Base-by-base conservation (phyloP, 768 basidiomycete species). In the Boletus rubescentipes region DNA sequence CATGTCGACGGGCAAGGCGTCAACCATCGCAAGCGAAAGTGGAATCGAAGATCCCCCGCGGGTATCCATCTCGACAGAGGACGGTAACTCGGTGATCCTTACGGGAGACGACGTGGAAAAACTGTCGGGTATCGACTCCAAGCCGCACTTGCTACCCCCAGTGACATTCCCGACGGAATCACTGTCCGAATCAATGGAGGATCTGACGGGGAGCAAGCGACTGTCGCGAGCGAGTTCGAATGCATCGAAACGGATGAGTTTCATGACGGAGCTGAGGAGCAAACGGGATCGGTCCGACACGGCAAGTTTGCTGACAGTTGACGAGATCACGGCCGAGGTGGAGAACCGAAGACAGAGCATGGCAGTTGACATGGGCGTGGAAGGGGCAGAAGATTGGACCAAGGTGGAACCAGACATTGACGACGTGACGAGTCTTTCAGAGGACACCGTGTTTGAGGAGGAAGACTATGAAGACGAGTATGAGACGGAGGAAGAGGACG, bases 261-360 rank as follows among this genome's bases (percentile, higher is more conserved):
- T 84, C 67, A 87, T 90, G 75, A 88, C 86, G 2, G 91, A 93
- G 64, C 68, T 92, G 51, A 78, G 90, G 55, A 89, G 84, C 68
- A 90, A 85, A 67, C 84, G 89, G 20, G 93, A 97, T 63, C 78
- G 81, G 36, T 90, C 89, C 0, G 93, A 96, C 64, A 92, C 93
- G 9, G 92, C 91, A 5, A 93, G 91, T 61, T 73, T 98, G 63
- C 80, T 98, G 71, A 99, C 96, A 0, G 91, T 99, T 21, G 96
- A 99, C 65, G 93, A 99, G 72, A 97, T 99, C 63, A 98, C 97
- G 0, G 94, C 93, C 10, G 90, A 96, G 64, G 90, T 99, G 9
- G 96, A 89, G 68, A 76, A 75, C 53, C 76, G 83, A 35, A 73
- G 82, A 53, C 82, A 79, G 49, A 84, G 80, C 61, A 78, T 75